phyloP scores from a whole-genome alignment of 495 filamentous ascomycete species.

The Xylaria grammica region DNA sequence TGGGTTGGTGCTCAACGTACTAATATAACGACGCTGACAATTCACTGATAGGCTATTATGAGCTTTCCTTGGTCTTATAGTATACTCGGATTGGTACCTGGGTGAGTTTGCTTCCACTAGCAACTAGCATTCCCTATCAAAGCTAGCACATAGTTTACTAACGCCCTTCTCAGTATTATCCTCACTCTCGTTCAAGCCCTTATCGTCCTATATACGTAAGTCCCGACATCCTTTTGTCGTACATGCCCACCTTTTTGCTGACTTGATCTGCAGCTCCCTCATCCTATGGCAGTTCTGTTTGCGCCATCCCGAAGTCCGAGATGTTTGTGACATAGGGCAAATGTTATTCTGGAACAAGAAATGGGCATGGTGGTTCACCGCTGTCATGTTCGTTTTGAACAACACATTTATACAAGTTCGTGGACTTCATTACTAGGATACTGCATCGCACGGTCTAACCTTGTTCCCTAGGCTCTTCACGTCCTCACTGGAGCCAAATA shows the following conservation, averaged over 20 bases:
- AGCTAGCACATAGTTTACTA: constrained; percentile 23
- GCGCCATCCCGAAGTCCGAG: constrained; percentile 82
- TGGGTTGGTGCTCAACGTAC: neutral
- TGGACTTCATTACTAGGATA: constrained; percentile 24
- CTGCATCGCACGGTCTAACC: constrained; percentile 13
- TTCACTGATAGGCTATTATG: constrained; percentile 71
- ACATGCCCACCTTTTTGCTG: neutral
- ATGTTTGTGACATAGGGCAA: constrained; percentile 91
- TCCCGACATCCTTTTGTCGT: neutral
- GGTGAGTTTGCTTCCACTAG: constrained; percentile 44
- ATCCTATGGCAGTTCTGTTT: constrained; percentile 86
- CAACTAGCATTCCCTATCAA: constrained; percentile 10
- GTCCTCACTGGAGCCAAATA: constrained; percentile 81
- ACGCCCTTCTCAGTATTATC: constrained; percentile 58
- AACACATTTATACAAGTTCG: constrained; percentile 82
- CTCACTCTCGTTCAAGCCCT: constrained; percentile 76
- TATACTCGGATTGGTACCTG: constrained; percentile 82
- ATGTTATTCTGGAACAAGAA: constrained; percentile 81
- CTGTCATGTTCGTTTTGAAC: constrained; percentile 87
- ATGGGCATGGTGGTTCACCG: constrained; percentile 83
- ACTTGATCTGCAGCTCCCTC: constrained; percentile 57
- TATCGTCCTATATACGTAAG: constrained; percentile 76
- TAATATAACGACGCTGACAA: neutral
- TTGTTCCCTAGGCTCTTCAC: constrained; percentile 64
- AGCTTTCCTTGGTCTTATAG: constrained; percentile 92